Percentiles rank a stretch among this genome's conserved stretches.
These are phyloP conservation scores for Erysiphe pulchra DNA, from an alignment of 2,329 filamentous ascomycete species.

Conservation along the genomic window DNA sequence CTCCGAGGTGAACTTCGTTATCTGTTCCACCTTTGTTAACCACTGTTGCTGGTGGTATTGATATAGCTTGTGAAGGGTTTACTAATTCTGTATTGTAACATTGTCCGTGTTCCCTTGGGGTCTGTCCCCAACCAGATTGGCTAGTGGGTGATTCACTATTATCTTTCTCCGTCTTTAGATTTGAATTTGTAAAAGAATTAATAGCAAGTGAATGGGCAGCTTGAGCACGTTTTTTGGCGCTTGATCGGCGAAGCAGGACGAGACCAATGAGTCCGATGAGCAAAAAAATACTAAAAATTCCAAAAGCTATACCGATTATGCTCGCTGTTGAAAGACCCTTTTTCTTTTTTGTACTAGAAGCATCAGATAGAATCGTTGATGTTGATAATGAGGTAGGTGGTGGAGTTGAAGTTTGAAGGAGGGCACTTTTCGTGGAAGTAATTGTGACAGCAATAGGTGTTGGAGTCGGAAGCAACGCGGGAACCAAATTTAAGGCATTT, in stretches of 20 bases:
- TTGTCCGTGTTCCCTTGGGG: background rate
- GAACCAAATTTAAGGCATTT: background rate
- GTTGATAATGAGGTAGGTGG: background rate
- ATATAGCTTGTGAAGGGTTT: background rate
- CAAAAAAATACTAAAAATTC: constrained; percentile 3
- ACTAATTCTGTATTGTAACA: background rate
- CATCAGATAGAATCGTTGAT: background rate
- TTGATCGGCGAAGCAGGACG: constrained; percentile 5
- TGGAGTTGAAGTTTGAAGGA: background rate
- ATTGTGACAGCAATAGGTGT: background rate
- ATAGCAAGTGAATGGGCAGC: constrained; percentile 1
- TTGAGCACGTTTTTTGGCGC: constrained; percentile 2
- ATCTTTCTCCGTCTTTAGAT: constrained; percentile 6
- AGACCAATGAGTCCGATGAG: constrained; percentile 5
- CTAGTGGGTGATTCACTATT: background rate
- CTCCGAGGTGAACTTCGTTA: background rate
- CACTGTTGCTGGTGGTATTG: background rate
- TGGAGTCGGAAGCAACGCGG: background rate
- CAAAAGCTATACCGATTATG: constrained; percentile 8
- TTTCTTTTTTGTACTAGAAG: background rate
- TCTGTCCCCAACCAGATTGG: background rate
- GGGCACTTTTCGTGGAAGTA: background rate
- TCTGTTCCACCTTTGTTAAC: background rate
- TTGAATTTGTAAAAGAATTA: constrained; percentile 5
- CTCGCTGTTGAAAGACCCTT: constrained; percentile 4